Evolutionary conservation across 768 basidiomycete genomes (phyloP).

Genomic region (Phaeotremella skinneri): DNA sequence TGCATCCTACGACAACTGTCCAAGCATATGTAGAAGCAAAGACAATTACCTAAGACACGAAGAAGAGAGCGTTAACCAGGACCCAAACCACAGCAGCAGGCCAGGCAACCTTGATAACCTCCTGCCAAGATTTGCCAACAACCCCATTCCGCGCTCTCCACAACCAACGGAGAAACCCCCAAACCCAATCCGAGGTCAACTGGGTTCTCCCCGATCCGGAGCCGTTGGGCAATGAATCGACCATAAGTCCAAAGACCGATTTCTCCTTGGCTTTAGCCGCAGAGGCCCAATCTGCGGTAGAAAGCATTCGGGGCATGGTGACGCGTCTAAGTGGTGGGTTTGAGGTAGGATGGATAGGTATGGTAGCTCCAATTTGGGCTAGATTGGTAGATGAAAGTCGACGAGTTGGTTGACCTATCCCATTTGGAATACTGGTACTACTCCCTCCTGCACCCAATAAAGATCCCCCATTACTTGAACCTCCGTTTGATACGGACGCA

Average conservation of each 20-base stretch:
- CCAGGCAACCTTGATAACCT: constrained; percentile 44
- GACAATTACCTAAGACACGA: constrained; percentile 7
- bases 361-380: not conserved
- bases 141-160: constrained; percentile 44
- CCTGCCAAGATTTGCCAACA: constrained; percentile 36
- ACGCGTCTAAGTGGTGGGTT: constrained; percentile 15
- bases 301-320: constrained; percentile 35
- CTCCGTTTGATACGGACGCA: not conserved
- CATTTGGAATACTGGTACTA: not conserved
- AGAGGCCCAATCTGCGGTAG: constrained; percentile 35
- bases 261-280: constrained; percentile 47
- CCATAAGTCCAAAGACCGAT: constrained; percentile 28
- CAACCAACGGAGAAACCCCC: constrained; percentile 34
- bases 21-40: too few species aligned
- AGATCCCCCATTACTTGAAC: not conserved
- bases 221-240: constrained; percentile 8
- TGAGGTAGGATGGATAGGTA: not conserved
- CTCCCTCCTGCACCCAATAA: not conserved
- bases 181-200: constrained; percentile 10
- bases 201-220: not conserved
- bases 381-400: not conserved
- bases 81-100: constrained; percentile 45
- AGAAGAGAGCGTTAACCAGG: constrained; percentile 46
- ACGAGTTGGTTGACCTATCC: not conserved
- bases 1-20: too few species aligned